These are phyloP conservation scores for Roridomyces roridus DNA, from an alignment of 768 basidiomycete species.

Conservation along the genomic window DNA sequence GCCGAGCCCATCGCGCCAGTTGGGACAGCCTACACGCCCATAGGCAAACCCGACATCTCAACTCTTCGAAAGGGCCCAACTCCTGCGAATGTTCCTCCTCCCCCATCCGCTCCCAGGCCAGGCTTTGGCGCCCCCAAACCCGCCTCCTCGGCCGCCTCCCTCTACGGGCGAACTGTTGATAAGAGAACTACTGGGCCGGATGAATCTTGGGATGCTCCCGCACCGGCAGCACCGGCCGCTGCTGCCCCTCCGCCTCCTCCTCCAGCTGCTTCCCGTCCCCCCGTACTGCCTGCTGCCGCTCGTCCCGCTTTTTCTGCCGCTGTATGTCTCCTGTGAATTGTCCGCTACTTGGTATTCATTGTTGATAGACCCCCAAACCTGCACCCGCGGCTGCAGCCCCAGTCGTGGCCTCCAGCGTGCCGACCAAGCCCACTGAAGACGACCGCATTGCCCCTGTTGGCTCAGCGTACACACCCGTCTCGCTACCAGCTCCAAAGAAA, in stretches of 20 bases:
- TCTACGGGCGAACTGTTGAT: conserved; percentile 46
- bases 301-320: conserved; percentile 48
- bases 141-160: conserved; percentile 46
- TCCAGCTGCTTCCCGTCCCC: conserved; percentile 54
- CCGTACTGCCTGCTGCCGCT: conserved; percentile 47
- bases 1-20: conserved; percentile 84
- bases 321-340: conserved; percentile 23
- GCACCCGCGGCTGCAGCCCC: conserved; percentile 36
- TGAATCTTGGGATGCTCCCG: conserved; percentile 68
- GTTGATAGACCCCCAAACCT: conserved; percentile 1
- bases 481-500: conserved; percentile 84
- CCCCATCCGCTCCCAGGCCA: conserved; percentile 53
- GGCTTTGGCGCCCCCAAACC: conserved; percentile 49
- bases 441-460: conserved; percentile 88
- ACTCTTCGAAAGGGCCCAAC: conserved; percentile 50
- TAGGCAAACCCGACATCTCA: conserved; percentile 76
- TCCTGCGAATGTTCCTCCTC: conserved; percentile 33
- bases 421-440: conserved; percentile 76
- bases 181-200: conserved; percentile 48
- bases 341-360: not conserved
- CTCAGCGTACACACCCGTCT: conserved; percentile 89
- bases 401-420: conserved; percentile 51
- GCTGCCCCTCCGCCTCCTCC: conserved; percentile 48
- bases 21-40: conserved; percentile 76
- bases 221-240: conserved; percentile 33